These are phyloP conservation scores for Cyclostephanos tholiformis DNA, from an alignment of 108 stramenopile genomes.

Conservation along the genomic window DNA sequence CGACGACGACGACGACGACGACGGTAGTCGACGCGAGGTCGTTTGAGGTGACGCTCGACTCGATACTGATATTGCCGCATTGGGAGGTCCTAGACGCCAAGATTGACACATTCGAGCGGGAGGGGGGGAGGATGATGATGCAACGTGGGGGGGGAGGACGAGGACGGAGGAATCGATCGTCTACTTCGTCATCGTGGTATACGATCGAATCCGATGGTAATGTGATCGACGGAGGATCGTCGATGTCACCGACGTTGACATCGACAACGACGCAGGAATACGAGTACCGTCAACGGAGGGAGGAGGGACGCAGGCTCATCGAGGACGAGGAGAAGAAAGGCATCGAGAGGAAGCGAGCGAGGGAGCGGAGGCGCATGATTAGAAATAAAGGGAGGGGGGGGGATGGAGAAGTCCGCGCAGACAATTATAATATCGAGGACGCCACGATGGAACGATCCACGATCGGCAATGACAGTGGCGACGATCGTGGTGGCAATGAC, in stretches of 20 bases:
- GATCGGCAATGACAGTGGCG: conserved; percentile 1
- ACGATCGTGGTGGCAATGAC: conserved; percentile 9
- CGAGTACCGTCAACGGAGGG: conserved; percentile 34
- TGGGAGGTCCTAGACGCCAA: conserved; percentile 56
- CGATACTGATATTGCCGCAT: conserved; percentile 69
- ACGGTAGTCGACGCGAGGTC: conserved; percentile 23
- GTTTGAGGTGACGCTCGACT: conserved; percentile 75
- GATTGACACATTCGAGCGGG: conserved; percentile 32
- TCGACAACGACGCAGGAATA: conserved; percentile 14
- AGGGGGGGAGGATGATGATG: not conserved
- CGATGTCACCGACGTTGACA: not conserved
- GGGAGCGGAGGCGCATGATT: conserved; percentile 27
- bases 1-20: not conserved
- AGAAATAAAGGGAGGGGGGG: conserved; percentile 8
- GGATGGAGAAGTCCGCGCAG: conserved; percentile 8
- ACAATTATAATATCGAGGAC: conserved; percentile 12
- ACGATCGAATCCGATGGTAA: not conserved
- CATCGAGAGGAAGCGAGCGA: conserved; percentile 34
- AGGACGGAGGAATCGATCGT: not conserved
- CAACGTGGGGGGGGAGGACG: not conserved
- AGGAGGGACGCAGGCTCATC: conserved; percentile 53
- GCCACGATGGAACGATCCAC: too few relatives aligned
- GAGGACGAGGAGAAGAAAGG: conserved; percentile 60
- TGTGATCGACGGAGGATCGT: not conserved
- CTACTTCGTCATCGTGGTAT: not conserved